Base-by-base conservation (phyloP, 352 stramenopile genomes). In the Globisporangium camurandrum region DNA sequence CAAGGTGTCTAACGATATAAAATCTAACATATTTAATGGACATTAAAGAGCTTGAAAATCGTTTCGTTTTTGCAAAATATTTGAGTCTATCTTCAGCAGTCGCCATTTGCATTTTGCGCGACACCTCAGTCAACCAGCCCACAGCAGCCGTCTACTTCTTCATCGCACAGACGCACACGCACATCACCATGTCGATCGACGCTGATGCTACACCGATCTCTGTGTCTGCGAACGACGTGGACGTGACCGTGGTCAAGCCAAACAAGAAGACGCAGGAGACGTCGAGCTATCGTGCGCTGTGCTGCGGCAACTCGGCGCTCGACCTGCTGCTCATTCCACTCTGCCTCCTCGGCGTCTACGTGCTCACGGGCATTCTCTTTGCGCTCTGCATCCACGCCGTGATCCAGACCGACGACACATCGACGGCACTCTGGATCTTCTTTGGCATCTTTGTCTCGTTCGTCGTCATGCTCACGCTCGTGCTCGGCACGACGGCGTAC, bases 341-440 rank as follows among this genome's bases (percentile, higher is more conserved):
- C 51, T 77, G 59, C 55, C 63, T 88, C 17, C 39, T 83, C 12
- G 50, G 65, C 26, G 66, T 87, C 23, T 91, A 88, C 56, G 47
- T 54, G 42, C 62, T 91, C 40, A 82, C 81, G 28, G 73, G 61
- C 45, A 67, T 71, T 19, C 67, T 88, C 49, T 91, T 88, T 41
- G 79, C 69, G 46, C 73, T 87, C 19, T 87, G 74, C 64, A 80
- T 67, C 37, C 72, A 71, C 48, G 69, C 76, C 11, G 74, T 88
- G 47, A 57, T 88, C n/a, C 74, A 87, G 58, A 88, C 76, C 40
- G 72, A 87, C 42, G 72, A 91, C 57, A 85, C 76, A 30, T 69
- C 71, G 46, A 80, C 79, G n/a, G 71, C 76, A 54, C 66, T 90
- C n/a, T 90, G 79, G 79, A 66, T 70, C 39, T 88, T 90, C 64